Percentiles rank a stretch among this genome's conserved stretches.
phyloP scores from a whole-genome alignment of 2,329 filamentous ascomycete genomes.

The Hysterium pulicare region DNA sequence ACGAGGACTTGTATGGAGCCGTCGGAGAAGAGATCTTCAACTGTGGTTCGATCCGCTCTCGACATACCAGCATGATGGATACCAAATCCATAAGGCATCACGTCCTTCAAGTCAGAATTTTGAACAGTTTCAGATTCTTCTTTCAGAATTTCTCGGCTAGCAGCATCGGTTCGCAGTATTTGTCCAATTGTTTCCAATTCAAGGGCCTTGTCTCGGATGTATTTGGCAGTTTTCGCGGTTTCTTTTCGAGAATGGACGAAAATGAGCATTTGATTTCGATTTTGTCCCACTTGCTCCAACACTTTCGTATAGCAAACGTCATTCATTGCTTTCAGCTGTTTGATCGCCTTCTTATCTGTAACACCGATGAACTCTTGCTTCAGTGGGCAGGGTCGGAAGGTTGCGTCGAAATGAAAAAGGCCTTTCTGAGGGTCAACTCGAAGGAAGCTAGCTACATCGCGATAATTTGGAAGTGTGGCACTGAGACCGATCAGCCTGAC shows the following conservation, averaged over 20 bases:
- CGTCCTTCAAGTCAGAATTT: conserved; percentile 86
- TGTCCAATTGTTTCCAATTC: conserved; percentile 96
- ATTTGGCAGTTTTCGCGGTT: conserved; percentile 94
- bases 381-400: conserved; percentile 87
- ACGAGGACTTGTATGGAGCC: conserved; percentile 93
- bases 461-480: conserved; percentile 93
- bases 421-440: conserved; percentile 82
- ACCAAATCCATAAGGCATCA: conserved; percentile 93
- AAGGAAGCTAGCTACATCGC: conserved; percentile 91
- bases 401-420: conserved; percentile 94
- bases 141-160: conserved; percentile 80
- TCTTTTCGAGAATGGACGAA: conserved; percentile 99
- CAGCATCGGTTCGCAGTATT: conserved; percentile 88
- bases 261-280: conserved; percentile 96
- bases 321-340: conserved; percentile 98
- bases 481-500: conserved; percentile 90
- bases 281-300: conserved; percentile 88
- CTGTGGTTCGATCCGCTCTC: conserved; percentile 87
- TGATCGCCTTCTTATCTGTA: conserved; percentile 97
- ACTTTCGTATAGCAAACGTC: conserved; percentile 98
- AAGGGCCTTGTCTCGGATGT: conserved; percentile 94
- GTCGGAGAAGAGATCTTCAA: conserved; percentile 90
- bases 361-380: conserved; percentile 97
- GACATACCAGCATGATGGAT: conserved; percentile 99
- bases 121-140: conserved; percentile 80